Conservation (phyloP, 108 stramenopile species). For the Cyclotella baltica region DNA sequence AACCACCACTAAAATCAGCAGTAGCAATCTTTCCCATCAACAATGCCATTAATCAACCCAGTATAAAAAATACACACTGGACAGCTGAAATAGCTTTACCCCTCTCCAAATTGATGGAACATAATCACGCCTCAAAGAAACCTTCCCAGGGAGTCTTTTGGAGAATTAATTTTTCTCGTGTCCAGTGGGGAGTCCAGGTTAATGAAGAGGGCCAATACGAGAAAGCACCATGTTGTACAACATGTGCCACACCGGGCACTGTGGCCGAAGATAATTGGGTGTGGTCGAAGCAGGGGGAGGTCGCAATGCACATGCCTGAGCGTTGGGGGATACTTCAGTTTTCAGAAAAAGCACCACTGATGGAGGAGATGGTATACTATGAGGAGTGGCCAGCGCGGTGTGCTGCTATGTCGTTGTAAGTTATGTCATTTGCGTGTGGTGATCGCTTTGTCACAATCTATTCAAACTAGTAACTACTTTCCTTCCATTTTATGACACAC, state of each 20-base stretch:
- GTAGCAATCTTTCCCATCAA: constrained; percentile 28
- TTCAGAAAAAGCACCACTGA: constrained; percentile 40
- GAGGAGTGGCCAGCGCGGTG: constrained; percentile 72
- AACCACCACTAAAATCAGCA: constrained; percentile 58
- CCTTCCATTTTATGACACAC: not conserved
- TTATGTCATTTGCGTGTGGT: not conserved
- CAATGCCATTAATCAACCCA: constrained; percentile 41
- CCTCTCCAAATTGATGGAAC: constrained; percentile 47
- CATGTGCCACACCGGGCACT: constrained; percentile 38
- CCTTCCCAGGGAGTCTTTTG: constrained; percentile 44
- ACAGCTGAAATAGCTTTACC: constrained; percentile 51
- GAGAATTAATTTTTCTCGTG: constrained; percentile 57
- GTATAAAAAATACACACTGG: constrained; percentile 47
- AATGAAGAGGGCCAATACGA: constrained; percentile 42
- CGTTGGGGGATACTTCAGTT: constrained; percentile 45
- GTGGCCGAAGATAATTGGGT: constrained; percentile 54
- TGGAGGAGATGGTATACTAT: constrained; percentile 28
- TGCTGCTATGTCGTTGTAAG: constrained; percentile 79
- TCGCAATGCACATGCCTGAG: constrained; percentile 54
- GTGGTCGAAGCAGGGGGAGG: constrained; percentile 46
- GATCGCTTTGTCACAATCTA: not conserved
- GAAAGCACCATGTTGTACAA: constrained; percentile 44
- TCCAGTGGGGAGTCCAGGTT: constrained; percentile 48
- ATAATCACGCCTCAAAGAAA: constrained; percentile 16
- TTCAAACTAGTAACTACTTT: not conserved